Base-by-base conservation (phyloP, 495 filamentous ascomycete genomes). In the Emericellopsis terricola region DNA sequence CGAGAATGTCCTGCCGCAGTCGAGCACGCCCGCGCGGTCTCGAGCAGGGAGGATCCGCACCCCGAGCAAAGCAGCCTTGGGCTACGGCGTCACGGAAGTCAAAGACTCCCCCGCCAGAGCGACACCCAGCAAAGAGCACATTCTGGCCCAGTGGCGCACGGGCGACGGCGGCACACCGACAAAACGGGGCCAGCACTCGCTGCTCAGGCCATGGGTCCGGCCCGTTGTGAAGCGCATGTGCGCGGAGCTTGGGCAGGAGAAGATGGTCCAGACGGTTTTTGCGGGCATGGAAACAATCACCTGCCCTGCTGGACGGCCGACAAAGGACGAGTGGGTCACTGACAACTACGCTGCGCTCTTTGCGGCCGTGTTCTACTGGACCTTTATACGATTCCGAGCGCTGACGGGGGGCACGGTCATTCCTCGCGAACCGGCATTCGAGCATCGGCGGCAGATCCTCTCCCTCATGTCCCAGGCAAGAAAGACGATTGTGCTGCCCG, bases 291-390 rank as follows among this genome's bases (percentile, higher is more conserved):
- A 60, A 26, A 55, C 57, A 8, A 55, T 64, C 31, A 41, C 55
- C 8, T 40, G 47, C 2, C 52, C 57, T 1, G 38, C 44, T 13
- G 56, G 60, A 20, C 41, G 37, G 20, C 42, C 33, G 16, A 55
- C 56, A 31, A 45, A 51, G 20, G 52, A 76, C 40, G 60, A 57
- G 18, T 68, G 80, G 48, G 62, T 68, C 2, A 63, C 60, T 3
- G 38, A 47, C n/a, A 52, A 69, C 42, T 26, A 68, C 1, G 55
- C 65, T 0, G 45, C 68, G 0, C 44, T 79, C 11, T 52, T 81
- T n/a, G 73, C 78, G 0, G 76, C 76, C 0, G 49, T 89, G 1
- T 78, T 72, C 41, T 73, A 83, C 41, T 71, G 78, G 34, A 67
- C 60, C 1, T 43, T 57, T 2, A 60, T 58, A 29, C 53, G 61